phyloP scores from a whole-genome alignment of 805 yeast genomes.

The Metschnikowia gelsemii region DNA sequence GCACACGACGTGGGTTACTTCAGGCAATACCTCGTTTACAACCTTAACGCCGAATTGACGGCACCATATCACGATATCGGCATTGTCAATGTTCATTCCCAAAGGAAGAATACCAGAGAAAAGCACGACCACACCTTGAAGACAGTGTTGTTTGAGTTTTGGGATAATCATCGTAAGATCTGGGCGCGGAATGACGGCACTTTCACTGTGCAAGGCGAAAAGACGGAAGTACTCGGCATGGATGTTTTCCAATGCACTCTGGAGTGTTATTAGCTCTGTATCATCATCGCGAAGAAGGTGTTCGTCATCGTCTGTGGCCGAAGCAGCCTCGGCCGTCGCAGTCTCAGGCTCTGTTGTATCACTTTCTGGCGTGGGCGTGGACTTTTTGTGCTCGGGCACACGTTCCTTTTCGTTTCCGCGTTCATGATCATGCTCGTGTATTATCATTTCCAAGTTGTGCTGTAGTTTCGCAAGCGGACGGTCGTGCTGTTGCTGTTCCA shows the following conservation, averaged over 20 bases:
- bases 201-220: conserved; percentile 10
- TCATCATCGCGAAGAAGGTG: conserved; percentile 77
- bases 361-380: conserved; percentile 24
- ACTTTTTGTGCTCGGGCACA: no score
- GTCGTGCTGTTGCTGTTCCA: conserved; percentile 78
- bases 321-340: no score
- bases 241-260: conserved; percentile 58
- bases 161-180: conserved; percentile 75
- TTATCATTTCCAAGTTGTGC: conserved; percentile 59
- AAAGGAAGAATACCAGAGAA: conserved; percentile 89
- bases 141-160: conserved; percentile 63
- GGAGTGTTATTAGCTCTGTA: conserved; percentile 64
- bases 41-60: conserved; percentile 88
- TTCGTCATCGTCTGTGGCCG: conserved; percentile 41
- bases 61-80: conserved; percentile 92
- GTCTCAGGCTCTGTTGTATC: conserved; percentile 28
- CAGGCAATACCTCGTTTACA: conserved; percentile 61
- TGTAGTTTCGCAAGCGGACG: conserved; percentile 85
- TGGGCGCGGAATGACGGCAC: conserved; percentile 37
- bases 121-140: conserved; percentile 65
- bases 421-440: conserved; percentile 32
- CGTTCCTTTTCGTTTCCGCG: no score
- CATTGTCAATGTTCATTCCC: conserved; percentile 67
- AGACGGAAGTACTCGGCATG: conserved; percentile 62
- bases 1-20: conserved; percentile 86